Conservation (phyloP, 148 eudicot species). For the Cornus kousa region DNA sequence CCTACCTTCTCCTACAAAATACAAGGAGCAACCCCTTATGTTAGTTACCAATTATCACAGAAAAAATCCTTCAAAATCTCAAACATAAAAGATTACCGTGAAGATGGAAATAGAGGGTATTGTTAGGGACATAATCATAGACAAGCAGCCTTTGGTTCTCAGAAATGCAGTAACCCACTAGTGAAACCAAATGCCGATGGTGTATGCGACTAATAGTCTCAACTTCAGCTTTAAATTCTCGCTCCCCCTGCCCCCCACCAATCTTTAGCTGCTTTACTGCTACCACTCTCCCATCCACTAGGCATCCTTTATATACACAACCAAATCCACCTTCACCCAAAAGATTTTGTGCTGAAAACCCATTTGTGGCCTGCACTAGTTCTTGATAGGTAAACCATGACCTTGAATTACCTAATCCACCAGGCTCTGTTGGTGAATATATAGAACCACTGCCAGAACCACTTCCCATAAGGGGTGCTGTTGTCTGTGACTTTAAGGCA, state of each 20-base stretch:
- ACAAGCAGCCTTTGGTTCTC: slow-evolving; percentile 45
- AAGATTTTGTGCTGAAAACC: slow-evolving; percentile 42
- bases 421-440: slow-evolving; percentile 24
- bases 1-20: slow-evolving; percentile 33
- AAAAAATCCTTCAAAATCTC: background rate
- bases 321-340: slow-evolving; percentile 61
- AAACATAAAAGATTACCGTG: slow-evolving; percentile 32
- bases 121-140: slow-evolving; percentile 43
- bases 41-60: slow-evolving; percentile 11
- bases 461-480: slow-evolving; percentile 11
- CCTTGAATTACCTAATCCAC: slow-evolving; percentile 38
- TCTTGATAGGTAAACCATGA: slow-evolving; percentile 39
- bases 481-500: slow-evolving; percentile 21
- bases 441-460: slow-evolving; percentile 10
- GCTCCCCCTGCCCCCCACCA: slow-evolving; percentile 56
- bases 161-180: slow-evolving; percentile 46
- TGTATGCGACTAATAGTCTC: slow-evolving; percentile 53
- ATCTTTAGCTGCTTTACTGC: slow-evolving; percentile 55
- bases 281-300: slow-evolving; percentile 41
- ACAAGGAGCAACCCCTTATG: background rate
- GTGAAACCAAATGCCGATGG: slow-evolving; percentile 55
- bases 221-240: slow-evolving; percentile 52
- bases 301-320: slow-evolving; percentile 41
- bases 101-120: slow-evolving; percentile 49
- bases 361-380: slow-evolving; percentile 42